Conservation (phyloP, 257 asterid species). For the Solanum verrucosum region DNA sequence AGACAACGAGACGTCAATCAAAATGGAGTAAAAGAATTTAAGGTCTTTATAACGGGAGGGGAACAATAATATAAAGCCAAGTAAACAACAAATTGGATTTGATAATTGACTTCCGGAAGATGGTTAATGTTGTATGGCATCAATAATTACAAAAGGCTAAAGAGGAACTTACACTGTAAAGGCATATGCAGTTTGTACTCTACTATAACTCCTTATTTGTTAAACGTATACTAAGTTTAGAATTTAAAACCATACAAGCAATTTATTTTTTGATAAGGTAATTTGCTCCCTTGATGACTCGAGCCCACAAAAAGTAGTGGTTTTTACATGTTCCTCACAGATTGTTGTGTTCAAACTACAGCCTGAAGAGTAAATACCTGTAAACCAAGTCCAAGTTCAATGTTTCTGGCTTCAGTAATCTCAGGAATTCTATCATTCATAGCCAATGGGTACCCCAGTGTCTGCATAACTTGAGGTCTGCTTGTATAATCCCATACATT, state of each 20-base stretch:
- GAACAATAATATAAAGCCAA: neutral
- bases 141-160: neutral
- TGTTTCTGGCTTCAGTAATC: conserved; percentile 90
- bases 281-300: neutral
- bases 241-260: neutral
- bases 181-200: neutral
- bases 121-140: neutral
- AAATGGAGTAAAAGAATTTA: neutral
- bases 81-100: neutral
- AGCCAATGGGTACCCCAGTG: conserved; percentile 74
- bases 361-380: conserved; percentile 42
- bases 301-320: neutral
- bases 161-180: neutral
- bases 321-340: neutral
- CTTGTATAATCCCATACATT: conserved; percentile 92
- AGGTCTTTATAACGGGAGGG: neutral
- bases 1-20: neutral
- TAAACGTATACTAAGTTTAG: neutral
- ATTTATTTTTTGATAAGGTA: neutral
- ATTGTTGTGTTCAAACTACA: neutral
- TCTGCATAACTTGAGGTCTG: conserved; percentile 72
- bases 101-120: neutral
- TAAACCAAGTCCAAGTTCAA: conserved; percentile 96
- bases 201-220: neutral
- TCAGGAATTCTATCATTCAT: conserved; percentile 68